A percentile compares a stretch with the other conserved stretches of the same genome.
These are phyloP conservation scores for Xylariaceae sp. DNA, from an alignment of 2,329 filamentous ascomycete species.

Conservation along the genomic window DNA sequence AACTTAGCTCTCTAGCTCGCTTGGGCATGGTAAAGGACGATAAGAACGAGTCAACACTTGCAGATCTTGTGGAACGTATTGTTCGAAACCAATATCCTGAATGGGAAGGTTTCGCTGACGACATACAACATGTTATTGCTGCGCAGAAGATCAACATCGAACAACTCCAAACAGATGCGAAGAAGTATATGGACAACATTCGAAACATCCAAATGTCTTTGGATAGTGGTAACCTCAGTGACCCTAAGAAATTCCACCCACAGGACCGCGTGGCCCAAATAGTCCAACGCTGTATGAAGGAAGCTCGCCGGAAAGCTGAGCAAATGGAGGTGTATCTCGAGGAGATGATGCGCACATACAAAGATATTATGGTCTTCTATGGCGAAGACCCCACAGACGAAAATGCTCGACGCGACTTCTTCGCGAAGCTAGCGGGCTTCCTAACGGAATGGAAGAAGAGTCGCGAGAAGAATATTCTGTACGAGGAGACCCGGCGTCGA, in stretches of 20 bases:
- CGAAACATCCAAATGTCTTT: slow-evolving; percentile 89
- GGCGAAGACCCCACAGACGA: slow-evolving; percentile 92
- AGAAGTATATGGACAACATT: slow-evolving; percentile 90
- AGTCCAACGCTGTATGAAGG: slow-evolving; percentile 93
- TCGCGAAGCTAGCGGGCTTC: slow-evolving; percentile 86
- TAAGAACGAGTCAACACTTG: slow-evolving; percentile 95
- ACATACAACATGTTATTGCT: slow-evolving; percentile 74
- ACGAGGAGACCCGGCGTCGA: slow-evolving; percentile 78
- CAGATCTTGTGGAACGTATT: slow-evolving; percentile 92
- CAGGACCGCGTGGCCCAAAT: slow-evolving; percentile 91
- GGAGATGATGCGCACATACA: slow-evolving; percentile 85
- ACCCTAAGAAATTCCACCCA: slow-evolving; percentile 96
- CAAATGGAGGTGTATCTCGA: slow-evolving; percentile 92
- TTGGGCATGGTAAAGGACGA: slow-evolving; percentile 98
- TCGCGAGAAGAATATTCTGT: slow-evolving; percentile 79
- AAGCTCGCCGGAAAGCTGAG: slow-evolving; percentile 90
- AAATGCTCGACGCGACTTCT: slow-evolving; percentile 91
- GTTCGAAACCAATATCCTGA: slow-evolving; percentile 95
- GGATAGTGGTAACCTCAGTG: slow-evolving; percentile 89
- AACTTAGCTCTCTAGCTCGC: slow-evolving; percentile 87
- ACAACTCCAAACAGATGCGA: slow-evolving; percentile 81
- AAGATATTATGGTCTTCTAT: slow-evolving; percentile 95
- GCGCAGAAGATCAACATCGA: slow-evolving; percentile 94
- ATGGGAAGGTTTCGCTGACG: slow-evolving; percentile 83
- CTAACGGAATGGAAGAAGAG: slow-evolving; percentile 95